Evolutionary conservation across 805 yeast species (phyloP).

Genomic region (Zygosaccharomyces bailii): DNA sequence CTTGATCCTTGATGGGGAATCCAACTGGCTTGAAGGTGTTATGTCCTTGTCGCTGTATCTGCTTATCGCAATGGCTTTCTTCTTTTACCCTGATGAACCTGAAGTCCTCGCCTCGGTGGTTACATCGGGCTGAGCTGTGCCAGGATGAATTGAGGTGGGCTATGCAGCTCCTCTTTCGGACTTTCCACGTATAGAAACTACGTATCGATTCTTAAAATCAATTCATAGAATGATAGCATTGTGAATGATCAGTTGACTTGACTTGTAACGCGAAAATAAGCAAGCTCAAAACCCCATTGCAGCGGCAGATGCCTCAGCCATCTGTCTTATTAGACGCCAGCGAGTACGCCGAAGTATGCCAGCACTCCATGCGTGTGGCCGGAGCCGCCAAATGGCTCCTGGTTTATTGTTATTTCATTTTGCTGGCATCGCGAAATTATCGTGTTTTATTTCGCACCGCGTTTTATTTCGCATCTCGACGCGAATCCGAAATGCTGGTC

Average conservation of each 20-base stretch:
- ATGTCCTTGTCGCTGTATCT: conserved; percentile 84
- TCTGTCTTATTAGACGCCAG: background rate
- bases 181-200: background rate
- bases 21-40: conserved; percentile 96
- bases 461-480: conserved; percentile 1
- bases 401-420: background rate
- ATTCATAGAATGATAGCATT: background rate
- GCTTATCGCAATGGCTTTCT: conserved; percentile 86
- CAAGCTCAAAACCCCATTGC: background rate
- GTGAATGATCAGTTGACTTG: background rate
- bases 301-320: background rate
- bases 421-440: conserved; percentile 8
- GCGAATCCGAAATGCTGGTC: conserved; percentile 7
- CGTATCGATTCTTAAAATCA: background rate
- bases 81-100: conserved; percentile 67
- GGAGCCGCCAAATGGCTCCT: background rate
- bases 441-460: background rate
- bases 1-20: conserved; percentile 87
- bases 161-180: background rate
- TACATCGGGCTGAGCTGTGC: background rate
- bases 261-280: background rate
- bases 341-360: background rate
- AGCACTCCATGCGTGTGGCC: background rate
- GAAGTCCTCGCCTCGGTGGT: conserved; percentile 10
- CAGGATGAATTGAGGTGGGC: background rate